Conservation (phyloP, 371 early-diverging fungal species). For the Choanephora cucurbitarum region DNA sequence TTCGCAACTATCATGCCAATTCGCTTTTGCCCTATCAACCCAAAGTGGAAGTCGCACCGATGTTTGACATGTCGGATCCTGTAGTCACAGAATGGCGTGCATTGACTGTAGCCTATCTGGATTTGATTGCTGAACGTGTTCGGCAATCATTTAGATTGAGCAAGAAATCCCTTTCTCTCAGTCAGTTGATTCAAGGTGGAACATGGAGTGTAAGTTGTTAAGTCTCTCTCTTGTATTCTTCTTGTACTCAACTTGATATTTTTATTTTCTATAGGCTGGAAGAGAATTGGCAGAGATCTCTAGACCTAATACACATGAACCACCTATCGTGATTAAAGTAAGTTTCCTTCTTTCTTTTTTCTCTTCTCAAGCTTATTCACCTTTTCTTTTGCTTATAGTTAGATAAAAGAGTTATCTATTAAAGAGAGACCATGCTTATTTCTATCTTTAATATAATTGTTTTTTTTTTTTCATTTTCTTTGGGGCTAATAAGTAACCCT, state of each 20-base stretch:
- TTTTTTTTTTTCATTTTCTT: no score
- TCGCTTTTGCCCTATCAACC: constrained; percentile 46
- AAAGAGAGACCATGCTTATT: neutral
- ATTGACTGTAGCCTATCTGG: constrained; percentile 84
- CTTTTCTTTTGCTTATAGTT: constrained; percentile 6
- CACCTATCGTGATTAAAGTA: constrained; percentile 81
- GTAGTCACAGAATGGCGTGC: constrained; percentile 94
- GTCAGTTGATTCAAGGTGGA: constrained; percentile 89
- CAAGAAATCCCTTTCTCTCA: constrained; percentile 67
- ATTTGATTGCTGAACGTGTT: constrained; percentile 72
- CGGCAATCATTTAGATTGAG: constrained; percentile 62
- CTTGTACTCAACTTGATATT: neutral
- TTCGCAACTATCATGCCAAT: constrained; percentile 47
- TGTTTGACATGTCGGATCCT: constrained; percentile 81
- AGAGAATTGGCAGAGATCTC: constrained; percentile 82
- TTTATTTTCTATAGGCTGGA: no score
- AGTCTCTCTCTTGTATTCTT: neutral
- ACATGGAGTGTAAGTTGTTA: constrained; percentile 80
- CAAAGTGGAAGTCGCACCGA: constrained; percentile 59
- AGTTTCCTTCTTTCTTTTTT: neutral
- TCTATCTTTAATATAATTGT: no score
- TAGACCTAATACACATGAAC: constrained; percentile 83
- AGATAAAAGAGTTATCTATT: constrained; percentile 28
- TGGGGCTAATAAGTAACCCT: no score
- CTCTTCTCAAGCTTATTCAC: neutral